Base-by-base conservation (phyloP, 2,329 filamentous ascomycete genomes). In the Phialemonium atrogriseum region DNA sequence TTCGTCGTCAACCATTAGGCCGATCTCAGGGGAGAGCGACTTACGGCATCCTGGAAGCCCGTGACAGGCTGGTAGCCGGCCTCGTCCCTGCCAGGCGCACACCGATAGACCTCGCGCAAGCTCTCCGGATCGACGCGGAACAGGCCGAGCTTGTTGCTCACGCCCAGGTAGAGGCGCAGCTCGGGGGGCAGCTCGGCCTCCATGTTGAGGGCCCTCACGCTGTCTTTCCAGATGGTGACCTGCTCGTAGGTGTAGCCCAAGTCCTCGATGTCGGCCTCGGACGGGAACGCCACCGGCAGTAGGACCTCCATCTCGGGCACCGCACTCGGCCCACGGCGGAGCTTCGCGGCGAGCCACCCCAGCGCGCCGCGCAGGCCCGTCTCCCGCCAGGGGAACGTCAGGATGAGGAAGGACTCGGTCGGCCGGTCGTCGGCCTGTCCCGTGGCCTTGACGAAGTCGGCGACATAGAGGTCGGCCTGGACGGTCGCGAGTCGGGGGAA, bases 401-500 rank as follows among this genome's bases (percentile, higher is more conserved):
- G 49, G 20, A 84, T 64, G 17, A 86, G 51, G 48, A 78, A 84
- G 2, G 74, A 67, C 14, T 72, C 69, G 36, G 32, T 28, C 13
- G 44, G 40, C 22, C 64, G 66, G 37, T 62, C 58, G 36, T 62
- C 58, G 8, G 66, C 59, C 51, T 63, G 65, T 32, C 70, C 67
- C 9, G 33, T 34, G 27, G 54, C 52, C 20, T 67, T 60, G 28
- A 58, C 46, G 11, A 68, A 58, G 54, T 85, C 80, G 0, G 82
- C 81, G 16, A 80, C 55, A 80, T 80, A 88, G 27, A 80, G 62
- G 46, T 79, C 73, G 16, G 77, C 67, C 35, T 64, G 68, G 30
- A 95, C 67, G 27, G 77, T 78, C 7, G 84, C 79, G 31, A 96
- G 66, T 24, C 68, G 69, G 2, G 85, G 77, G 42, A 77, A 77